These are phyloP conservation scores for Lathyrus sativus DNA, from an alignment of 306 rosid genomes.

Conservation along the genomic window DNA sequence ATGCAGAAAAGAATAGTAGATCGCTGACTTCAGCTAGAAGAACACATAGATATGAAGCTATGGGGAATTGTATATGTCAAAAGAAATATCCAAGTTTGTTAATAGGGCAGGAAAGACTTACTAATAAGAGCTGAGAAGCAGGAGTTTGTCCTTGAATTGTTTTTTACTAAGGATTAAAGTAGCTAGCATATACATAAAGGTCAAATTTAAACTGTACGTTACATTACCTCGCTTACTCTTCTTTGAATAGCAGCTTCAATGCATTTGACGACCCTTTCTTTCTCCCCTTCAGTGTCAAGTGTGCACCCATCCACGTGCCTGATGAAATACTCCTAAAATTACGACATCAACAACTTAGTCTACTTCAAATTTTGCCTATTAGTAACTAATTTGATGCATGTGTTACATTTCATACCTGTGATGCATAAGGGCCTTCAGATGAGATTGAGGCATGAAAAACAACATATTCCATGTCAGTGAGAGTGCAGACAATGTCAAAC, in stretches of 20 bases:
- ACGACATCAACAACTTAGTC: slow-evolving; percentile 28
- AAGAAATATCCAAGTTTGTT: slow-evolving; percentile 26
- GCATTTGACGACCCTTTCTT: slow-evolving; percentile 85
- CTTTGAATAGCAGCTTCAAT: slow-evolving; percentile 88
- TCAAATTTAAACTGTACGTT: slow-evolving; percentile 2
- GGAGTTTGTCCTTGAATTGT: slow-evolving; percentile 27
- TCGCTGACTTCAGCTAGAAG: slow-evolving; percentile 11
- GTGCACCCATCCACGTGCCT: slow-evolving; percentile 93
- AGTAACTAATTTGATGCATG: background rate
- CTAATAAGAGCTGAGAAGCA: slow-evolving; percentile 33
- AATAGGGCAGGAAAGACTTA: slow-evolving; percentile 33
- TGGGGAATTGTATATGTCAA: slow-evolving; percentile 1
- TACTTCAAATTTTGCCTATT: background rate
- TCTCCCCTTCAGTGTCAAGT: slow-evolving; percentile 83
- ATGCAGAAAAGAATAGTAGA: slow-evolving; percentile 31
- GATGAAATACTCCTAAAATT: slow-evolving; percentile 69
- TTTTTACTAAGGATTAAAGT: slow-evolving; percentile 20
- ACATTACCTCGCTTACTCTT: slow-evolving; percentile 84
- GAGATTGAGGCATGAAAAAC: slow-evolving; percentile 80
- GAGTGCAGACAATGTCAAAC: slow-evolving; percentile 85
- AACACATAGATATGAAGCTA: background rate
- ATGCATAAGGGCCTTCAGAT: slow-evolving; percentile 69
- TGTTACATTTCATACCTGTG: slow-evolving; percentile 52
- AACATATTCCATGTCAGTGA: slow-evolving; percentile 84
- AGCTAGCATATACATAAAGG: background rate